Percentiles rank a stretch among this genome's conserved stretches.
These are phyloP conservation scores for Clonostachys rosea DNA, from an alignment of 2,329 filamentous ascomycete species.

Conservation along the genomic window DNA sequence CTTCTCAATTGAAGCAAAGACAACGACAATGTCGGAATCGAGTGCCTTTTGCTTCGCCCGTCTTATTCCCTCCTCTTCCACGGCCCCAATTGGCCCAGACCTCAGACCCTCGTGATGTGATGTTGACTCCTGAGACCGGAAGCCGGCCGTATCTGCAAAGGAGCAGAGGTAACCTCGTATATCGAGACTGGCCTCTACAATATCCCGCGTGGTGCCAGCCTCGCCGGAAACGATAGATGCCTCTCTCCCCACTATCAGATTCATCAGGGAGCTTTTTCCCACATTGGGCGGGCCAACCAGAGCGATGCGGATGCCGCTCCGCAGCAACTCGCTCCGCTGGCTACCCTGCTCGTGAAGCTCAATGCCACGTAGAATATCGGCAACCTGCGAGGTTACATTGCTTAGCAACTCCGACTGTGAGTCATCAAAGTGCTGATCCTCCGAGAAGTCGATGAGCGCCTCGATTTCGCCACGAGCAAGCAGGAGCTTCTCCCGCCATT, in stretches of 20 bases:
- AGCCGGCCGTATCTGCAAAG: conserved; percentile 92
- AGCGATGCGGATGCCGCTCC: conserved; percentile 81
- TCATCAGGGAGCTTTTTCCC: conserved; percentile 92
- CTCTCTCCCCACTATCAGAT: conserved; percentile 83
- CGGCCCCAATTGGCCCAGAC: conserved; percentile 50
- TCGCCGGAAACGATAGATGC: conserved; percentile 93
- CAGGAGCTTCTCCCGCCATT: conserved; percentile 73
- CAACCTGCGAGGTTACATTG: conserved; percentile 64
- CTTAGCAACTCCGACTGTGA: conserved; percentile 66
- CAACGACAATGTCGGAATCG: conserved; percentile 81
- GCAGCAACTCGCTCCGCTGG: conserved; percentile 75
- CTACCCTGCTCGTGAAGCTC: conserved; percentile 69
- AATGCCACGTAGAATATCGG: conserved; percentile 57
- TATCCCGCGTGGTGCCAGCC: conserved; percentile 89
- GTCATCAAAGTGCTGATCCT: conserved; percentile 96
- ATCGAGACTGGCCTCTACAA: conserved; percentile 89
- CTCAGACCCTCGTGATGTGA: conserved; percentile 3
- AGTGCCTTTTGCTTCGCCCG: conserved; percentile 76
- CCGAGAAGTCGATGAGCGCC: conserved; percentile 93
- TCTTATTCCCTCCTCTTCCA: conserved; percentile 88
- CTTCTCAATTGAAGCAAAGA: conserved; percentile 70
- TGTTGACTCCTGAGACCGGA: conserved; percentile 44
- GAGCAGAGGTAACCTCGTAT: conserved; percentile 85
- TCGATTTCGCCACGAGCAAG: conserved; percentile 87
- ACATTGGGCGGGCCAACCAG: conserved; percentile 89